A percentile compares a stretch with the other conserved stretches of the same genome.
These are phyloP conservation scores for Rhodotorula paludigena DNA, from an alignment of 768 basidiomycete species.

Conservation along the genomic window DNA sequence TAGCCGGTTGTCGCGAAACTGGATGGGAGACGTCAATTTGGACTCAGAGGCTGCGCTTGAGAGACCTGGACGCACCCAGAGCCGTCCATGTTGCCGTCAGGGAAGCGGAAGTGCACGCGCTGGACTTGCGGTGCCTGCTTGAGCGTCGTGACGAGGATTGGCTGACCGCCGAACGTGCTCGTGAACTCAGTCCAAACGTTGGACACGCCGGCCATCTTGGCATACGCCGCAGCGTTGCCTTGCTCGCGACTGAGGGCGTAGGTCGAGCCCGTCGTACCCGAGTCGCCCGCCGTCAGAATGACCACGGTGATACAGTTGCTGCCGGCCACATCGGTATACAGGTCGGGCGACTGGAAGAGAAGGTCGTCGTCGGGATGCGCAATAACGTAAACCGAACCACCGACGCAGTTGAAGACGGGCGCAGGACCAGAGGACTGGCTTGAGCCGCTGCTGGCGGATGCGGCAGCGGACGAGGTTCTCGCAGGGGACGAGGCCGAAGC, in stretches of 20 bases:
- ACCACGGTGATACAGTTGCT: conserved; percentile 23
- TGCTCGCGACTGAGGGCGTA: conserved; percentile 28
- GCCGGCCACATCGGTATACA: conserved; percentile 10
- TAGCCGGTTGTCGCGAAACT: conserved; percentile 7
- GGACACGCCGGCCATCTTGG: conserved; percentile 36
- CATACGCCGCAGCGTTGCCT: conserved; percentile 36
- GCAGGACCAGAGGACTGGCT: background rate
- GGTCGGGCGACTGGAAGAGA: conserved; percentile 23
- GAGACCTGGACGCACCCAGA: background rate
- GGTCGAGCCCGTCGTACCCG: conserved; percentile 19
- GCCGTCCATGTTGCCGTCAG: conserved; percentile 36
- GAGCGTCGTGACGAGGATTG: conserved; percentile 31
- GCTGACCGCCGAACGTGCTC: conserved; percentile 27
- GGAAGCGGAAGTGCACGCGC: conserved; percentile 33
- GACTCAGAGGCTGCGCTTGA: background rate
- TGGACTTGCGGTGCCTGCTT: conserved; percentile 21
- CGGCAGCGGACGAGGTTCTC: too few species aligned
- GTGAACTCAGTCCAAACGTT: conserved; percentile 23
- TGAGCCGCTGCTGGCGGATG: background rate
- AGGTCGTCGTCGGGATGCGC: conserved; percentile 36
- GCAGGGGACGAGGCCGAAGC: too few species aligned
- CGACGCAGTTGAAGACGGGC: conserved; percentile 22
- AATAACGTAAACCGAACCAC: conserved; percentile 18
- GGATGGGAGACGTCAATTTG: background rate
- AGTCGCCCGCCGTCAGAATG: conserved; percentile 35